phyloP scores from a whole-genome alignment of 192 early-diverging fungal species.

The Linnemannia exigua region DNA sequence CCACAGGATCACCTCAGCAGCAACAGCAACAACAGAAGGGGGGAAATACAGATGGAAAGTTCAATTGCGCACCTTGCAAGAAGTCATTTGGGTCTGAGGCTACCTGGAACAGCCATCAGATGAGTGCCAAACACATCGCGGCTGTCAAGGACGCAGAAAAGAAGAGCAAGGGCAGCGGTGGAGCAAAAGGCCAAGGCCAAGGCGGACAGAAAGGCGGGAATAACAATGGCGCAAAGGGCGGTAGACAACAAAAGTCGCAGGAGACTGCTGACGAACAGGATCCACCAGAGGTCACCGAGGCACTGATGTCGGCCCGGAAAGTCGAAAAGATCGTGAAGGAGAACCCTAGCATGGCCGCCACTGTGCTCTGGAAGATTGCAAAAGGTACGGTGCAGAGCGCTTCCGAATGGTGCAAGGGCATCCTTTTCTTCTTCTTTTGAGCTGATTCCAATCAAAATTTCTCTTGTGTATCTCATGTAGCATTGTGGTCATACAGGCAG shows the following conservation, averaged over 20 bases:
- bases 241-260: conserved; percentile 7
- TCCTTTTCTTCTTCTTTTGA: not conserved
- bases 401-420: too few relatives aligned
- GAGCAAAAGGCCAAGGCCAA: conserved; percentile 22
- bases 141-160: conserved; percentile 57
- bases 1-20: not conserved
- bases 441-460: not conserved
- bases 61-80: conserved; percentile 62
- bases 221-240: not conserved
- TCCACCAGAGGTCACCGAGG: conserved; percentile 37
- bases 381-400: conserved; percentile 36
- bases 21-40: not conserved
- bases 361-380: conserved; percentile 55
- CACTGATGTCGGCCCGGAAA: conserved; percentile 37
- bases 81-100: conserved; percentile 65
- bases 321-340: conserved; percentile 36
- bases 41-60: conserved; percentile 13
- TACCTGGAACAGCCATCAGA: conserved; percentile 62
- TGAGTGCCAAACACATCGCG: conserved; percentile 65
- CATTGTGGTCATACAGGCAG: conserved; percentile 46
- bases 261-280: conserved; percentile 12
- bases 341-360: conserved; percentile 52
- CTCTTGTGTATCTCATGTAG: conserved; percentile 14
- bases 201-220: conserved; percentile 2
- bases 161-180: conserved; percentile 12